Evolutionary conservation across 495 filamentous ascomycete species (phyloP).

Genomic region (Parathielavia appendiculata): DNA sequence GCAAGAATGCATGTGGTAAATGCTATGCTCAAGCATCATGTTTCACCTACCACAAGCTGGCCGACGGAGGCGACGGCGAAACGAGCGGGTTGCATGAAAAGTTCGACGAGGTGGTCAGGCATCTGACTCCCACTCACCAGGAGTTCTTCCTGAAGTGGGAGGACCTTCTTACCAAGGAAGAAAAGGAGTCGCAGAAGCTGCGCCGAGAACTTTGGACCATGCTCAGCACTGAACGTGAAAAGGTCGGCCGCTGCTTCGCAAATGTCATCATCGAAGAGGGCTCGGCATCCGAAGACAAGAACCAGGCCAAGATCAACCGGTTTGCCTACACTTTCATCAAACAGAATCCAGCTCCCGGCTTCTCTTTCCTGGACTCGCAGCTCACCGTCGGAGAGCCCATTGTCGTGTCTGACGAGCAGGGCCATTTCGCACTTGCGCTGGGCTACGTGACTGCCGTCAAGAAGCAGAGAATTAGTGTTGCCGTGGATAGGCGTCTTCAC

Average conservation of each 20-base stretch:
- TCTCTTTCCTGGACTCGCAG: conserved; percentile 88
- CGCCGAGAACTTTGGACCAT: conserved; percentile 92
- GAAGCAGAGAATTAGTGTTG: conserved; percentile 70
- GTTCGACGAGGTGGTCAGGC: conserved; percentile 68
- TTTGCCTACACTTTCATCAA: conserved; percentile 81
- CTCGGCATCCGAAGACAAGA: conserved; percentile 59
- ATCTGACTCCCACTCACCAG: conserved; percentile 65
- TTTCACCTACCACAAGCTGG: conserved; percentile 91
- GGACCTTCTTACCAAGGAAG: conserved; percentile 84
- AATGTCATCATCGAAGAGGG: conserved; percentile 72
- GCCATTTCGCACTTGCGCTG: conserved; percentile 89
- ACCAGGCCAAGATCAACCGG: conserved; percentile 78
- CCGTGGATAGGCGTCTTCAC: conserved; percentile 81
- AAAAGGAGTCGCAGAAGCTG: conserved; percentile 77
- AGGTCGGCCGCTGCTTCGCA: conserved; percentile 64
- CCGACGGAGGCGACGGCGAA: conserved; percentile 75
- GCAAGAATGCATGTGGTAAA: conserved; percentile 64
- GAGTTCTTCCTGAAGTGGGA: conserved; percentile 95
- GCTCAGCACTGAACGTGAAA: conserved; percentile 81
- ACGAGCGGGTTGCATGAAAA: conserved; percentile 68
- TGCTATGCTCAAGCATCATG: conserved; percentile 88
- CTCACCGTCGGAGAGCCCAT: conserved; percentile 85
- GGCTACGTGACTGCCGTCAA: conserved; percentile 77
- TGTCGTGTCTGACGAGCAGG: conserved; percentile 92
- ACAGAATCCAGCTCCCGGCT: conserved; percentile 47